Evolutionary conservation across 2,329 filamentous ascomycete species (phyloP), one percentile per base, ranked within the genome.

Genomic region (Lomentospora prolificans): DNA sequence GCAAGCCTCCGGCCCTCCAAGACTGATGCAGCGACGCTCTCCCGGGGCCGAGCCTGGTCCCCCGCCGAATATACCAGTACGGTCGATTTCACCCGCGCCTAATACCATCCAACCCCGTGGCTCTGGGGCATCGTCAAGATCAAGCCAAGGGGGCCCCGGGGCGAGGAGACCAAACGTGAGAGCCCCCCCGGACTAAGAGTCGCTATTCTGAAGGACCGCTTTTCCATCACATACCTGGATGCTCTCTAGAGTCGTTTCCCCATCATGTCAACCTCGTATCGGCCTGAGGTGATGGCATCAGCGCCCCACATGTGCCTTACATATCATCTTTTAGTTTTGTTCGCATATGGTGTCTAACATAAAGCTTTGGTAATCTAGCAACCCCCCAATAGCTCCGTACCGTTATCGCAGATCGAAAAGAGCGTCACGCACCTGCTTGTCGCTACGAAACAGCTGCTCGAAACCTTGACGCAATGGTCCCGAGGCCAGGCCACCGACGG

Each of bases 381-480:
- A 50, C 33, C 48, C n/a, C 36, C 55, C 12, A 53, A 30, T 22
- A 53, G 41, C 75, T 84, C 76, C 77, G 89, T 81, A 65, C 80
- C 80, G 63, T 80, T 99, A 62, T 96, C 92, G 54, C 92, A 96
- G 70, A 99, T 99, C 71, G 94, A 99, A 75, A 97, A 96, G 76
- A 96, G 91, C 69, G 94, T 99, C 61, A 96, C 92, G 9, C 94
- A 99, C 69, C 86, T 99, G 48, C 84, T 99, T 33, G 92, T 99
- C 61, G 94, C 94, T 33, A 99, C 94, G 31, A 99, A 99, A 70
- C 91, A 97, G 72, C 84, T 99, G 2, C 85, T 99, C 59, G 94
- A 99, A 75, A 99, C 92, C 4, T 78, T 99, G 59, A 99, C 94
- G 50, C 88, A 95, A 77, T 99, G 94, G 94, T 99, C 94, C 58